phyloP scores from a whole-genome alignment of 1,139 yeast species.

The Meyerozyma athensensis region DNA sequence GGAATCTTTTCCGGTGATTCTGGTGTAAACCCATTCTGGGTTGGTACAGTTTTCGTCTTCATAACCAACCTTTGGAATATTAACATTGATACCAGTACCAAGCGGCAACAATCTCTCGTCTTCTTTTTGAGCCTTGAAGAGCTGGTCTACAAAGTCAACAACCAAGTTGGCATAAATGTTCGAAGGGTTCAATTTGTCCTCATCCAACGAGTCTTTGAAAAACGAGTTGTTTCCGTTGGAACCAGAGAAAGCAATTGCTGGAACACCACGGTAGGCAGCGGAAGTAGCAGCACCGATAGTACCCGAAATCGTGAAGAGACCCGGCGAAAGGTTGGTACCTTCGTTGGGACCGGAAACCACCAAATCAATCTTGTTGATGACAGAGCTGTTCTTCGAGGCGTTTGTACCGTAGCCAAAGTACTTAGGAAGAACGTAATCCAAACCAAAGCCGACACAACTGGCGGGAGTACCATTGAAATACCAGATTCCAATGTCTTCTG shows the following conservation, averaged over 20 bases:
- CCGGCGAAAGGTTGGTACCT: conserved; percentile 37
- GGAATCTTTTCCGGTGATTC: conserved; percentile 36
- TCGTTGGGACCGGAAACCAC: conserved; percentile 46
- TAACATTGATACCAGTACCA: conserved; percentile 44
- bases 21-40: conserved; percentile 35
- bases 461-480: conserved; percentile 49
- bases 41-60: conserved; percentile 28
- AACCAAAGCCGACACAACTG: conserved; percentile 38
- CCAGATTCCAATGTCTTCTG: conserved; percentile 39
- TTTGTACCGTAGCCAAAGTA: conserved; percentile 21
- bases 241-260: conserved; percentile 38
- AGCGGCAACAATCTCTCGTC: conserved; percentile 33
- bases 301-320: conserved; percentile 36
- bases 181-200: conserved; percentile 26
- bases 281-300: conserved; percentile 42
- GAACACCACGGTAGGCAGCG: conserved; percentile 39
- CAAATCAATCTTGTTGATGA: conserved; percentile 33
- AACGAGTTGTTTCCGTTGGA: conserved; percentile 37
- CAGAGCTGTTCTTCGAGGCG: conserved; percentile 18
- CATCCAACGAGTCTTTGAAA: conserved; percentile 32
- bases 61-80: conserved; percentile 41
- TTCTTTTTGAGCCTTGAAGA: conserved; percentile 29
- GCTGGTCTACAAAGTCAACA: conserved; percentile 33
- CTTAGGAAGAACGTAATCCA: conserved; percentile 38
- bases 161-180: conserved; percentile 39